These are phyloP conservation scores for Austroboletus novae-zelandiae DNA, from an alignment of 1,284 basidiomycete species.

Conservation along the genomic window DNA sequence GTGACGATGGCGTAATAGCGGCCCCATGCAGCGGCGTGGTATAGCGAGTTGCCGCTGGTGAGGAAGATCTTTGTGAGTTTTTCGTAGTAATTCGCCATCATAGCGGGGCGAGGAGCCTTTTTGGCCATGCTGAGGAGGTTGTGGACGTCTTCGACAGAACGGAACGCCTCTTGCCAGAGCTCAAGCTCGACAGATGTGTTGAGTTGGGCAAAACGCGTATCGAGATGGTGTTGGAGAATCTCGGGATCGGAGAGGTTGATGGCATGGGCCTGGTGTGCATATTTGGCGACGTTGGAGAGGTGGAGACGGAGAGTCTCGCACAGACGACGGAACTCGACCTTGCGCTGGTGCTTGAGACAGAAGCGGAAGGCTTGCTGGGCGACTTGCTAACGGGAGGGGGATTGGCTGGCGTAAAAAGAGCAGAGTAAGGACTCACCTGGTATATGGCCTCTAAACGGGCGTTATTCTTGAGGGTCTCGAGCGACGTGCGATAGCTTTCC, in stretches of 20 bases:
- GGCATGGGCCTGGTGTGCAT: constrained; percentile 92
- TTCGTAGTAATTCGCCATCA: constrained; percentile 99
- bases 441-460: constrained; percentile 92
- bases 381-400: constrained; percentile 63
- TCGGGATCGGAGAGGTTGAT: constrained; percentile 98
- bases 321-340: constrained; percentile 96
- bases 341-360: constrained; percentile 91
- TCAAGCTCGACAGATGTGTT: constrained; percentile 98
- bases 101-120: constrained; percentile 86
- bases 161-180: constrained; percentile 99
- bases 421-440: constrained; percentile 58
- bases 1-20: constrained; percentile 75
- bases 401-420: neutral
- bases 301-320: constrained; percentile 97
- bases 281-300: constrained; percentile 93
- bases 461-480: constrained; percentile 98
- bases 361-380: constrained; percentile 98
- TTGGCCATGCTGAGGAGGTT: constrained; percentile 92
- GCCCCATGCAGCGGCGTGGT: constrained; percentile 97
- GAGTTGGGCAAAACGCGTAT: constrained; percentile 97
- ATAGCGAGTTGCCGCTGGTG: constrained; percentile 90
- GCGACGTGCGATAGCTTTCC: constrained; percentile 96
- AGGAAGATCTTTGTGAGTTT: constrained; percentile 96
- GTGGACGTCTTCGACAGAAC: constrained; percentile 98
- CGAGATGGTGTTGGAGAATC: constrained; percentile 94